Conservation (phyloP, 1,284 basidiomycete genomes). For the Cryptococcus sp. region DNA sequence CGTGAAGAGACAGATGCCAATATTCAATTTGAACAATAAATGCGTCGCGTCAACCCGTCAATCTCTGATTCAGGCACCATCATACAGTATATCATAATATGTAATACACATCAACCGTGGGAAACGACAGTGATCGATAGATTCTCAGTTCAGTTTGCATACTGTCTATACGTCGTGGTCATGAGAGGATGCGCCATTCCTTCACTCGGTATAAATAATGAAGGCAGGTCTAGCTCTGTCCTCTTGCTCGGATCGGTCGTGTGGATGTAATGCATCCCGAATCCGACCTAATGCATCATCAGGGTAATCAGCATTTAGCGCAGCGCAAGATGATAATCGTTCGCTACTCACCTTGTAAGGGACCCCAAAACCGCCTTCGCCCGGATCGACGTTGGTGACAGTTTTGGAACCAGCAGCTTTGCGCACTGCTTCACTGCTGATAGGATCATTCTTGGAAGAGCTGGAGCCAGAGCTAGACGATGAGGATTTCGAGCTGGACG, state of each 20-base stretch:
- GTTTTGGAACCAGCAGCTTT: slow-evolving; percentile 20
- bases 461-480: slow-evolving; percentile 11
- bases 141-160: slow-evolving; percentile 23
- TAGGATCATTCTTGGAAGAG: slow-evolving; percentile 12
- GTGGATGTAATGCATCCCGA: slow-evolving; percentile 44
- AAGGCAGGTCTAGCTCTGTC: slow-evolving; percentile 18
- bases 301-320: not conserved
- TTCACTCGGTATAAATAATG: slow-evolving; percentile 28
- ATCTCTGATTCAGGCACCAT: too few species aligned
- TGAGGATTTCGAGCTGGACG: slow-evolving; percentile 8
- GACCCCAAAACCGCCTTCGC: slow-evolving; percentile 11
- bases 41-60: too few species aligned
- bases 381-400: slow-evolving; percentile 19
- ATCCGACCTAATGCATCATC: slow-evolving; percentile 22
- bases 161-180: slow-evolving; percentile 28
- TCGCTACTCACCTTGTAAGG: slow-evolving; percentile 15
- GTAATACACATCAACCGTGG: not conserved
- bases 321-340: too few species aligned
- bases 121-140: not conserved
- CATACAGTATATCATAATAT: too few species aligned
- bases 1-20: too few species aligned
- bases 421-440: slow-evolving; percentile 11
- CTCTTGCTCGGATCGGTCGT: slow-evolving; percentile 12
- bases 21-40: too few species aligned
- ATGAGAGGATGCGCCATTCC: slow-evolving; percentile 42